These are phyloP conservation scores for Fusarium citri DNA, from an alignment of 2,329 filamentous ascomycete species.

Conservation along the genomic window DNA sequence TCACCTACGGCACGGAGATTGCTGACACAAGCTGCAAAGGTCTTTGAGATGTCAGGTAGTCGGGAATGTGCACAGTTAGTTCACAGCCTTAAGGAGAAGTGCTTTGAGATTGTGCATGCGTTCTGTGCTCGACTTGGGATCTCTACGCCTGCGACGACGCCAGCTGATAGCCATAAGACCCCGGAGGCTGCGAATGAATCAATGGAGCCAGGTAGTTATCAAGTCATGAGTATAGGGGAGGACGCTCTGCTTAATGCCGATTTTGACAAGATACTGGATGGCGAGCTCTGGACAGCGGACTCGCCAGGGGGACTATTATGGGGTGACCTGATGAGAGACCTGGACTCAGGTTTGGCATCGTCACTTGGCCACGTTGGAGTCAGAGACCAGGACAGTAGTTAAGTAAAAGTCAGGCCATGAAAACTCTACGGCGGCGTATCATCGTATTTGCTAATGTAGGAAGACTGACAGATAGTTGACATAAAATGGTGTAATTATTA, in stretches of 20 bases:
- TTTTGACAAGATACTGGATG: constrained; percentile 4
- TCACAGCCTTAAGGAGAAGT: constrained; percentile 21
- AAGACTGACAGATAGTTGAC: neutral
- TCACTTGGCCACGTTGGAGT: constrained; percentile 46
- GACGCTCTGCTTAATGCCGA: constrained; percentile 2
- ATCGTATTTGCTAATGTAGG: neutral
- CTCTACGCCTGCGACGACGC: constrained; percentile 21
- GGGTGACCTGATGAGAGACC: constrained; percentile 40
- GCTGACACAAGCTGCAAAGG: constrained; percentile 20
- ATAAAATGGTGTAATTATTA: neutral
- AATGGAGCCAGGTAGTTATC: neutral
- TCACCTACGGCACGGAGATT: constrained; percentile 36
- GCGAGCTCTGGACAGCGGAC: constrained; percentile 33
- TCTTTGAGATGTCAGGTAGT: constrained; percentile 28
- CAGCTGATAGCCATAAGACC: neutral
- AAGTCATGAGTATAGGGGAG: constrained; percentile 31
- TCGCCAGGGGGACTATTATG: constrained; percentile 32
- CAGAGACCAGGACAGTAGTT: neutral
- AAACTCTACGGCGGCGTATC: no score
- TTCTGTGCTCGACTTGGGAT: constrained; percentile 41
- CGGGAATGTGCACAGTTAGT: constrained; percentile 12
- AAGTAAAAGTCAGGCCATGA: no score
- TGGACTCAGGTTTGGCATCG: constrained; percentile 35
- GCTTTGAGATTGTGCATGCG: constrained; percentile 31
- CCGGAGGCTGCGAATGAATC: neutral